Conservation (phyloP, 371 early-diverging fungal genomes). For the Syncephalastrum contaminatum region DNA sequence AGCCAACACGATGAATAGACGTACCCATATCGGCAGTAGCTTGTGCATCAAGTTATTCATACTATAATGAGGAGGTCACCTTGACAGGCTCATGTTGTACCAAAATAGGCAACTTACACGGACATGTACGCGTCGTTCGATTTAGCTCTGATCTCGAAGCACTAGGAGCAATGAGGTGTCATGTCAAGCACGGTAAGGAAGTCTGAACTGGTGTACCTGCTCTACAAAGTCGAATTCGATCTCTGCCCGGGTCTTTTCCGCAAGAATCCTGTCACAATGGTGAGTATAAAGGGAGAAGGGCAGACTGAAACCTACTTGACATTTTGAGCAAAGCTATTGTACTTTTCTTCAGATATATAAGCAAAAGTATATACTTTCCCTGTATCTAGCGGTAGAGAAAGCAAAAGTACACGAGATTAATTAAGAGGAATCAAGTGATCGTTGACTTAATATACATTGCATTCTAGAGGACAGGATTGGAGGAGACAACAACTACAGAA, state of each 20-base stretch:
- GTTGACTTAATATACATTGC: background rate
- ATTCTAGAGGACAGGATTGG: background rate
- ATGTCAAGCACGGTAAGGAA: too few species aligned
- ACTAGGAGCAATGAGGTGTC: slow-evolving; percentile 12
- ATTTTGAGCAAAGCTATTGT: background rate
- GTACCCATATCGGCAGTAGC: slow-evolving; percentile 21
- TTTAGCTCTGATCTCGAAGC: slow-evolving; percentile 22
- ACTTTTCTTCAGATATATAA: slow-evolving; percentile 2
- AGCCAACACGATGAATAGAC: too few species aligned
- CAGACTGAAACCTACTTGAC: background rate
- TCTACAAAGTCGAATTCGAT: slow-evolving; percentile 12
- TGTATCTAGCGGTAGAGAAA: too few species aligned
- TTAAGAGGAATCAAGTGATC: too few species aligned
- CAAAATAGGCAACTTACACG: too few species aligned
- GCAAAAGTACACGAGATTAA: too few species aligned
- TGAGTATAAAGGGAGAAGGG: too few species aligned
- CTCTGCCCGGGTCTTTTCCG: background rate
- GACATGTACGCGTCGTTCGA: slow-evolving; percentile 11
- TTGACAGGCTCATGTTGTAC: too few species aligned
- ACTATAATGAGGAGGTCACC: background rate
- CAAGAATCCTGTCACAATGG: background rate
- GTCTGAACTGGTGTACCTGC: slow-evolving; percentile 14
- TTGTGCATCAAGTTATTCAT: slow-evolving; percentile 2
- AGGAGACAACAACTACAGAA: background rate
- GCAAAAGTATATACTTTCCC: slow-evolving; percentile 1